A percentile compares a stretch with the other conserved stretches of the same genome.
These are phyloP conservation scores for Microcera coccophila DNA, from an alignment of 2,329 filamentous ascomycete genomes.

Conservation along the genomic window DNA sequence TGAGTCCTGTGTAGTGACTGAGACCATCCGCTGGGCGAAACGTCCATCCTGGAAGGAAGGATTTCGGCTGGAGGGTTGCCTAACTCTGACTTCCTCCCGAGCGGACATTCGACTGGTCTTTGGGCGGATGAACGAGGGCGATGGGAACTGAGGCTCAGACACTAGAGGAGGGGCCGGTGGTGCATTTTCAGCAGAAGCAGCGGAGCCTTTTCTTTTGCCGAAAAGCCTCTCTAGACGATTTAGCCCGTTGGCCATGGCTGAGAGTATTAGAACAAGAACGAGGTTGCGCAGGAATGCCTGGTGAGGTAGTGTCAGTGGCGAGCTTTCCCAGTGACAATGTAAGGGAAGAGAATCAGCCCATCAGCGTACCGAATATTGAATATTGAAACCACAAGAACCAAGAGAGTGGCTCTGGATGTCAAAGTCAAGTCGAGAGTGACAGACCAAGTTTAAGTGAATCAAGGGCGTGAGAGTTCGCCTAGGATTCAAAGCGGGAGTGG, in stretches of 20 bases:
- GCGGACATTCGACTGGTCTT: conserved; percentile 53
- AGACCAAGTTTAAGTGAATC: conserved; percentile 18
- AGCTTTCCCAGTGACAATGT: not conserved
- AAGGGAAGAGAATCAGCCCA: conserved; percentile 2
- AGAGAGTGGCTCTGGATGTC: conserved; percentile 5
- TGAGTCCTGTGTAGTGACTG: conserved; percentile 10
- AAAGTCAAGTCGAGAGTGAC: conserved; percentile 11
- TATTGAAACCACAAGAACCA: conserved; percentile 5
- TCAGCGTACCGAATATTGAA: conserved; percentile 17
- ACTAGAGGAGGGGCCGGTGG: conserved; percentile 18
- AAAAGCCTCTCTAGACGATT: conserved; percentile 53
- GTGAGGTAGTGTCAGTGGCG: conserved; percentile 20
- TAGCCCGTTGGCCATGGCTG: conserved; percentile 46
- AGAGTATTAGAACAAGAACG: conserved; percentile 7
- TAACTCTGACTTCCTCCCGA: conserved; percentile 44
- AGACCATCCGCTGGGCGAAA: conserved; percentile 17
- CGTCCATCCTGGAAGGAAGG: conserved; percentile 24
- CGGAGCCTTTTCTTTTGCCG: conserved; percentile 38
- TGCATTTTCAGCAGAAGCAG: conserved; percentile 19
- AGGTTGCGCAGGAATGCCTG: conserved; percentile 24
- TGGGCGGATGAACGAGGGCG: conserved; percentile 54
- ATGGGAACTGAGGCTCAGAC: conserved; percentile 42
- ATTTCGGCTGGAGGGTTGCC: conserved; percentile 28
- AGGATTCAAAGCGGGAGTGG: conserved; percentile 14
- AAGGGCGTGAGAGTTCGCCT: conserved; percentile 12